Conservation (phyloP, 306 rosid species). For the Citrullus colocynthis region DNA sequence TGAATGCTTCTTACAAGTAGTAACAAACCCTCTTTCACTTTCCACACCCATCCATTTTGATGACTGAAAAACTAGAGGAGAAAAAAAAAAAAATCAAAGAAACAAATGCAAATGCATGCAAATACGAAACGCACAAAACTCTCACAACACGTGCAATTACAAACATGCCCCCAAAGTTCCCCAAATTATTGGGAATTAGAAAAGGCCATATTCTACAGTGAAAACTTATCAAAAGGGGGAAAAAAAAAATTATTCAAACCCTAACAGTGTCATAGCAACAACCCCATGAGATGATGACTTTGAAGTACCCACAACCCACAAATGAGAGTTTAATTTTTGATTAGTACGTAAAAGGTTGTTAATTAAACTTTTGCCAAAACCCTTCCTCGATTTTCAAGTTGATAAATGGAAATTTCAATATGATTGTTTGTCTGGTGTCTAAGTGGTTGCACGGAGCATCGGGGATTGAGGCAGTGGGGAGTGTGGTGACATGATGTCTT, state of each 20-base stretch:
- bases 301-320: not conserved
- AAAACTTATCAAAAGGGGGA: not conserved
- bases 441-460: constrained; percentile 37
- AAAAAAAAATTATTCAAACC: not conserved
- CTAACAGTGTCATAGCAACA: not conserved
- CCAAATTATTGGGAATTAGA: not conserved
- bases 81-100: not conserved
- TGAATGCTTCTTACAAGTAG: not conserved
- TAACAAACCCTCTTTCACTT: not conserved
- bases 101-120: not conserved
- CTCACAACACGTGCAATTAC: not conserved
- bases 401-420: not conserved
- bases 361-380: not conserved
- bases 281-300: not conserved
- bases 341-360: not conserved
- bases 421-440: not conserved
- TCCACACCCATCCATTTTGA: not conserved
- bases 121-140: not conserved
- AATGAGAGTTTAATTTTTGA: not conserved
- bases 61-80: not conserved
- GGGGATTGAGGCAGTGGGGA: constrained; percentile 62
- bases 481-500: constrained; percentile 60
- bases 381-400: not conserved
- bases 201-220: not conserved
- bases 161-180: not conserved